Evolutionary conservation across 177 flowering plant genomes (phyloP).

Genomic region (Vitis hybrid): DNA sequence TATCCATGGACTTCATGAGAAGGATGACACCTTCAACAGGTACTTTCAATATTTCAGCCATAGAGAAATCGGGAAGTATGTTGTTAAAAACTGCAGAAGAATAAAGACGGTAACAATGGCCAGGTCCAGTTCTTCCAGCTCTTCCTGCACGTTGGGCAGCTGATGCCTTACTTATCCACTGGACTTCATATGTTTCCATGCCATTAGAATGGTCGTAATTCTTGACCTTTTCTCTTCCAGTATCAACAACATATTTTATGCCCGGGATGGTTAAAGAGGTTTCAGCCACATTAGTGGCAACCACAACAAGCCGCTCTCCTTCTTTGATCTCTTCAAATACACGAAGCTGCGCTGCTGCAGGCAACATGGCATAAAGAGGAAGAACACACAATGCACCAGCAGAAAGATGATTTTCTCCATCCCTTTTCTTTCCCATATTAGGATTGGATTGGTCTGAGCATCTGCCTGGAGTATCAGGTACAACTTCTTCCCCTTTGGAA

Average conservation of each 20-base stretch:
- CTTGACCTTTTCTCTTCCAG: slow-evolving; percentile 92
- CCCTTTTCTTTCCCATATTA: slow-evolving; percentile 12
- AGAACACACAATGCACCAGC: slow-evolving; percentile 58
- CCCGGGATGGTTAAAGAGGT: slow-evolving; percentile 81
- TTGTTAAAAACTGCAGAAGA: slow-evolving; percentile 82
- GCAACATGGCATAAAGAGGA: slow-evolving; percentile 97
- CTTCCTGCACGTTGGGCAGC: slow-evolving; percentile 98
- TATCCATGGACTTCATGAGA: slow-evolving; percentile 85
- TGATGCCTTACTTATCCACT: slow-evolving; percentile 98
- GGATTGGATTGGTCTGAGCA: slow-evolving; percentile 14
- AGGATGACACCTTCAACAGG: slow-evolving; percentile 95
- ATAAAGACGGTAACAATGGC: slow-evolving; percentile 94
- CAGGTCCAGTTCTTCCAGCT: slow-evolving; percentile 99
- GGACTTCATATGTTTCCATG: slow-evolving; percentile 83
- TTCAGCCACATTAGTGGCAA: slow-evolving; percentile 84
- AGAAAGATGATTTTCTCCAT: slow-evolving; percentile 16
- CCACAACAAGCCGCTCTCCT: slow-evolving; percentile 88
- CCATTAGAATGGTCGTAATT: slow-evolving; percentile 73
- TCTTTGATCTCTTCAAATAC: slow-evolving; percentile 77
- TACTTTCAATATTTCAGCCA: slow-evolving; percentile 78
- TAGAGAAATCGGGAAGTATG: slow-evolving; percentile 69
- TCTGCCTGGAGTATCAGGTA: slow-evolving; percentile 19
- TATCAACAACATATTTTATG: slow-evolving; percentile 73
- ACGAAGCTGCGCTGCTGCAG: slow-evolving; percentile 80
- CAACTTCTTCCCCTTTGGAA: slow-evolving; percentile 15